These are phyloP conservation scores for Nannizzia gypsea DNA, from an alignment of 2,329 filamentous ascomycete species.

Conservation along the genomic window DNA sequence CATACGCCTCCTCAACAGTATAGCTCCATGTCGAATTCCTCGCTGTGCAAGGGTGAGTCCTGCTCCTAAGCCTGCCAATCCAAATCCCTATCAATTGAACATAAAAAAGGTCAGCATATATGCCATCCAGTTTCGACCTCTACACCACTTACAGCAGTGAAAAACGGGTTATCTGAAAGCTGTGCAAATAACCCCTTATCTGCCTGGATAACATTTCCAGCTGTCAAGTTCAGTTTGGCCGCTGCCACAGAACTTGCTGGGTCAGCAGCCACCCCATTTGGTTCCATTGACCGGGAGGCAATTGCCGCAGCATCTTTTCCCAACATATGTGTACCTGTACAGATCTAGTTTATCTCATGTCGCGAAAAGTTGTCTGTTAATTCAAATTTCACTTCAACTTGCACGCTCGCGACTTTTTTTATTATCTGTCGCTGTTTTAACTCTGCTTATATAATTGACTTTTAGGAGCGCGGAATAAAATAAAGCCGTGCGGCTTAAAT, in stretches of 20 bases:
- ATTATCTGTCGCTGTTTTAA: neutral
- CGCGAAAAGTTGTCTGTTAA: neutral
- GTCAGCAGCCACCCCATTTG: slow-evolving; percentile 22
- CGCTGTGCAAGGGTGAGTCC: slow-evolving; percentile 69
- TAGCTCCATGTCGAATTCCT: slow-evolving; percentile 59
- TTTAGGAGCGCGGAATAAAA: neutral
- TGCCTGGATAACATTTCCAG: slow-evolving; percentile 21
- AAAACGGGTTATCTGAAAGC: slow-evolving; percentile 38
- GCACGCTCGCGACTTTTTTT: neutral
- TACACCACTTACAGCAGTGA: slow-evolving; percentile 34
- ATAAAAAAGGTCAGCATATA: neutral
- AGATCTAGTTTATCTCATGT: slow-evolving; percentile 1
- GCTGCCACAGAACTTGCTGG: slow-evolving; percentile 11
- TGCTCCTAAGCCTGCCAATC: slow-evolving; percentile 78
- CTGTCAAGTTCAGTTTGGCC: slow-evolving; percentile 26
- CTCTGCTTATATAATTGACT: neutral
- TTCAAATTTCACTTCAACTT: neutral
- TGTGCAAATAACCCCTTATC: slow-evolving; percentile 35
- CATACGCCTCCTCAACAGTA: slow-evolving; percentile 67
- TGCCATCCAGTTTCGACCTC: neutral
- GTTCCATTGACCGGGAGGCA: slow-evolving; percentile 26
- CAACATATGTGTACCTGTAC: slow-evolving; percentile 14
- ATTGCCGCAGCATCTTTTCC: slow-evolving; percentile 10
- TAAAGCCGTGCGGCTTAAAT: neutral
- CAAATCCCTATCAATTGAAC: slow-evolving; percentile 52